phyloP scores from a whole-genome alignment of 305 asterid genomes.

The Fraxinus latifolia region DNA sequence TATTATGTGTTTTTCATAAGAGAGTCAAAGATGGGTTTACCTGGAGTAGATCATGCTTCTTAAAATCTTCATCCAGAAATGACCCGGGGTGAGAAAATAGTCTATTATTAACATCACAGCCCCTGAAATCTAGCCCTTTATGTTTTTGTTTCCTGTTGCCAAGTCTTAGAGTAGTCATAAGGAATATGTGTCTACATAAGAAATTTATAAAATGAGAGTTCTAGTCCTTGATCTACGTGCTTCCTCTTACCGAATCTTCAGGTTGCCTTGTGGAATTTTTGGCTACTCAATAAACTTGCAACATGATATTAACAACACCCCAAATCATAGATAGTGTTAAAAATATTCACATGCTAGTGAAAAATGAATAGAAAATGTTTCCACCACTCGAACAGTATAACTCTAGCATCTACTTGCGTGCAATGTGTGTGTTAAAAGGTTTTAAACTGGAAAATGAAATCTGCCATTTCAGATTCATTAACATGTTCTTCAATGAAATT shows the following conservation, averaged over 20 bases:
- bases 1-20: neutral
- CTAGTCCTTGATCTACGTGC: neutral
- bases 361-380: neutral
- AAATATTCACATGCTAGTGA: neutral
- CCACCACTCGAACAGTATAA: neutral
- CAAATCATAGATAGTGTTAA: neutral
- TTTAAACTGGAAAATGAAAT: neutral
- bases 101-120: neutral
- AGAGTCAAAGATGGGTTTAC: neutral
- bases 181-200: neutral
- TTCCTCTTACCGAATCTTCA: neutral
- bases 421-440: neutral
- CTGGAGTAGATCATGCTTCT: neutral
- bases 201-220: neutral
- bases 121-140: neutral
- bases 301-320: neutral
- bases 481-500: neutral
- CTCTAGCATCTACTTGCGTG: neutral
- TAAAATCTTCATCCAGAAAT: neutral
- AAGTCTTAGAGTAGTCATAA: neutral
- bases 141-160: neutral
- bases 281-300: neutral
- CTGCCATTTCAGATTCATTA: neutral
- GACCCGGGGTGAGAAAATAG: neutral
- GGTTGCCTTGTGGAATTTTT: neutral